These are phyloP conservation scores for Blastocystis sp. DNA, from an alignment of 352 stramenopile species.

Conservation along the genomic window DNA sequence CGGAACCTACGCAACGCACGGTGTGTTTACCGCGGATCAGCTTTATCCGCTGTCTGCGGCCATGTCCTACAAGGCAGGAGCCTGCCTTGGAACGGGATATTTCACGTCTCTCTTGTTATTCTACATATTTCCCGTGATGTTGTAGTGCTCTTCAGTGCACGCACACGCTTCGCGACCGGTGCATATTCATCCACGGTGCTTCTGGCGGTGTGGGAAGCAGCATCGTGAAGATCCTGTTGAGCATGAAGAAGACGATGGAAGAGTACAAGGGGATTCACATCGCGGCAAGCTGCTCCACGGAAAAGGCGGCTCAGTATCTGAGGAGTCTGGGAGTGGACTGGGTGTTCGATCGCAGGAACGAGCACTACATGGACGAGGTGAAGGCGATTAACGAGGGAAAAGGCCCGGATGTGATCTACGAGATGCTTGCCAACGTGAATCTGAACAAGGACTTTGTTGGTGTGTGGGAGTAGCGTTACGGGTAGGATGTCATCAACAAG, in stretches of 20 bases:
- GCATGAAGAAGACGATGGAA: constrained; percentile 6
- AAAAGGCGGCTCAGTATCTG: constrained; percentile 5
- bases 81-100: constrained; percentile 62
- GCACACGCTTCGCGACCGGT: not conserved
- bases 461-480: not conserved
- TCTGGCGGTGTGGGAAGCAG: constrained; percentile 60
- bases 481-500: constrained; percentile 55
- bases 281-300: constrained; percentile 13
- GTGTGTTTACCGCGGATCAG: constrained; percentile 61
- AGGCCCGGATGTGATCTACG: constrained; percentile 56
- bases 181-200: constrained; percentile 59
- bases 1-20: constrained; percentile 63
- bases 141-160: constrained; percentile 47
- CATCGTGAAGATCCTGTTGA: constrained; percentile 53
- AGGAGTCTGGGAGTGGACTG: constrained; percentile 2
- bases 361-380: constrained; percentile 33
- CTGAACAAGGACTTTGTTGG: constrained; percentile 47
- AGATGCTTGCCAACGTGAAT: constrained; percentile 68
- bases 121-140: not conserved
- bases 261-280: constrained; percentile 37
- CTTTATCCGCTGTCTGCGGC: constrained; percentile 24
- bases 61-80: constrained; percentile 15
- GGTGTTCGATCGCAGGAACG: constrained; percentile 3
- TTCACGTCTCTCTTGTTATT: constrained; percentile 65
- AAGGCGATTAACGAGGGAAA: constrained; percentile 24